Evolutionary conservation across 306 rosid genomes (phyloP), one percentile per base, ranked within the genome.

Genomic region (Pyrus betulifolia): DNA sequence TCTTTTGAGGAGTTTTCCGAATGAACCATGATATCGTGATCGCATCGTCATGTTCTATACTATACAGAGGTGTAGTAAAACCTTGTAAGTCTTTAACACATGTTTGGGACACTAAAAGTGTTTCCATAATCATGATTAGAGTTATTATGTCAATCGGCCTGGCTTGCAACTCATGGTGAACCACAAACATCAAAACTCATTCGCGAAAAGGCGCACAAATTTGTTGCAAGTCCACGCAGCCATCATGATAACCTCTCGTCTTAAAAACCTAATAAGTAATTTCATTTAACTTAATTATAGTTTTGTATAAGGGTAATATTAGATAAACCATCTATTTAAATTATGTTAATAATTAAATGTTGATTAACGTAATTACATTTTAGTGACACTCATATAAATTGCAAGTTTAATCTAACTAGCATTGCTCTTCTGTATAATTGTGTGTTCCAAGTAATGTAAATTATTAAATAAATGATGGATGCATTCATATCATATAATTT

Each of bases 231-330:
- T 58, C 79, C 71, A 38, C 65, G 60, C 31, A 30, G 11, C 25
- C 75, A 85, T 83, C 79, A 83, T 85, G 9, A 38, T 66, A 80
- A 49, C 9, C 66, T 61, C 79, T 30, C 64, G 45, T 76, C 64
- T 13, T 35, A 23, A 10, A 22, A 58, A 12, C 63, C 30, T n/a
- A 68, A 42, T 51, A 44, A 68, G 52, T 31, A 70, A 66, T 14
- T 52, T 38, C 30, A 15, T 35, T 57, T 57, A 57, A 49, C 19
- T 14, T 49, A 14, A 49, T 49, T 57, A n/a, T n/a, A 3, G 11
- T 57, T 57, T 1, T n/a, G 6, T n/a, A 5, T 1, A 49, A 49
- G 40, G 40, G 40, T 35, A 6, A 35, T 35, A 35, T 35, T 38
- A 7, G 42, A 7, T 38, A 7, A 38, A 7, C 2, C 10, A 38